Percentiles rank a stretch among this genome's conserved stretches.
Conservation (phyloP, 2,329 filamentous ascomycete species). For the Akanthomyces lecanii region DNA sequence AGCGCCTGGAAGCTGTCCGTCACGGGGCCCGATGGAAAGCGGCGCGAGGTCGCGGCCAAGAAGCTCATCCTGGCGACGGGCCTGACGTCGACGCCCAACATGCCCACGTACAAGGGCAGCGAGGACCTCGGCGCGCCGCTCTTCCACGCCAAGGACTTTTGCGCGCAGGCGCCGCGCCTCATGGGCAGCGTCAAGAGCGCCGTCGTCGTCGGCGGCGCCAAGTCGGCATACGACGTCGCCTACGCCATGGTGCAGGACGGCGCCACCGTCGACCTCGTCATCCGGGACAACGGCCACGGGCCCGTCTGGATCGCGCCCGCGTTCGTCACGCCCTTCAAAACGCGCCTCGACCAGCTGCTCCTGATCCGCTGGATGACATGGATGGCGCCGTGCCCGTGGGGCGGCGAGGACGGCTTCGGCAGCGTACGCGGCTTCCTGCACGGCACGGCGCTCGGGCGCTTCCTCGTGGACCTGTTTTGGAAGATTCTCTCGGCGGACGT, state of each 20-base stretch:
- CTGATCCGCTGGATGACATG: constrained; percentile 54
- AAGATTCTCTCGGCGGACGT: constrained; percentile 43
- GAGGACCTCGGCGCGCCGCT: constrained; percentile 35
- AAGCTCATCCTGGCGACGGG: constrained; percentile 50
- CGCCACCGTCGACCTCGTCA: constrained; percentile 46
- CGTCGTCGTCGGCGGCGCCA: constrained; percentile 52
- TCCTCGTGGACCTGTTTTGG: constrained; percentile 48
- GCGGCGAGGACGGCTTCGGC: constrained; percentile 48
- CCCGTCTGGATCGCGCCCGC: constrained; percentile 52
- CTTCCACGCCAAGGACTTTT: constrained; percentile 43
- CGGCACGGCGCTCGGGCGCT: constrained; percentile 44
- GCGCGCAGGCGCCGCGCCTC: constrained; percentile 29
- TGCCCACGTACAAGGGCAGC: constrained; percentile 35
- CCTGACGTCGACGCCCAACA: constrained; percentile 40
- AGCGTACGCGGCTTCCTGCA: constrained; percentile 47
- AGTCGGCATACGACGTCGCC: constrained; percentile 55
- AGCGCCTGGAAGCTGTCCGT: constrained; percentile 22
- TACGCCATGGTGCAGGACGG: constrained; percentile 50
- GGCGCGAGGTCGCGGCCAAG: constrained; percentile 23
- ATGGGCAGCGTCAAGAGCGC: constrained; percentile 23
- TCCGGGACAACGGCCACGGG: constrained; percentile 46
- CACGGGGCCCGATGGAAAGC: constrained; percentile 7
- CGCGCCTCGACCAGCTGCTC: constrained; percentile 54
- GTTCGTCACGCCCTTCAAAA: constrained; percentile 58
- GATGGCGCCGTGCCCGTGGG: constrained; percentile 65